Conservation (phyloP, 208 protist genomes). For the Crithidia acanthocephali region DNA sequence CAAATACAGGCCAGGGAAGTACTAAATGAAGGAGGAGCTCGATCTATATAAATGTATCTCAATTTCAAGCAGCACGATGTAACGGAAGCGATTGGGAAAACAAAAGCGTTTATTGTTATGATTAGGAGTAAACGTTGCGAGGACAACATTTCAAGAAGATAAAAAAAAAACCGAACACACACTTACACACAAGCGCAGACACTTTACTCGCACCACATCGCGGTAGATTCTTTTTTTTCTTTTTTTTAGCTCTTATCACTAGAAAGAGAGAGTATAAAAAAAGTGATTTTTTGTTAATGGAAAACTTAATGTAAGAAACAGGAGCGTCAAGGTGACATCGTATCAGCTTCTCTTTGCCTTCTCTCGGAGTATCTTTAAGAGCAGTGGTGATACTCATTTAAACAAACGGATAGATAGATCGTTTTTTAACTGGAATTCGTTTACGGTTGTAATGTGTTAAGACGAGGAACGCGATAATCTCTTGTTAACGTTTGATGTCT, state of each 20-base stretch:
- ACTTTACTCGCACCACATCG: not conserved
- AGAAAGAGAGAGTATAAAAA: not conserved
- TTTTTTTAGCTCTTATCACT: too few species aligned
- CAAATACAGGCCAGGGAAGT: too few species aligned
- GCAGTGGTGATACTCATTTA: not conserved
- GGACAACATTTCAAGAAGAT: constrained; percentile 3
- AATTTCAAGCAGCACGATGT: too few species aligned
- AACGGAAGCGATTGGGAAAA: not conserved
- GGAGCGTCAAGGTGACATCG: not conserved
- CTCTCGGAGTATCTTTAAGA: not conserved
- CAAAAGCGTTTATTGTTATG: not conserved
- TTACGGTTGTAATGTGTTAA: not conserved
- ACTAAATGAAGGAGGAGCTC: constrained; percentile 1
- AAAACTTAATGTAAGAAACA: not conserved
- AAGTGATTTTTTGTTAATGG: not conserved
- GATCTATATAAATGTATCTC: too few species aligned
- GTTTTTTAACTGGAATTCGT: not conserved
- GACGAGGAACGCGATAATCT: constrained; percentile 2
- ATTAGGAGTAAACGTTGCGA: not conserved
- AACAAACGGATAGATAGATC: not conserved
- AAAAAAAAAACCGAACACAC: constrained; percentile 13
- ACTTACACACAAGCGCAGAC: not conserved
- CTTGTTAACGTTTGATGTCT: constrained; percentile 1
- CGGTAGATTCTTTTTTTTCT: not conserved
- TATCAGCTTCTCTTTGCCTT: not conserved